Evolutionary conservation across 75 land plant species (phyloP).

Genomic region (Isoetes taiwanensis): DNA sequence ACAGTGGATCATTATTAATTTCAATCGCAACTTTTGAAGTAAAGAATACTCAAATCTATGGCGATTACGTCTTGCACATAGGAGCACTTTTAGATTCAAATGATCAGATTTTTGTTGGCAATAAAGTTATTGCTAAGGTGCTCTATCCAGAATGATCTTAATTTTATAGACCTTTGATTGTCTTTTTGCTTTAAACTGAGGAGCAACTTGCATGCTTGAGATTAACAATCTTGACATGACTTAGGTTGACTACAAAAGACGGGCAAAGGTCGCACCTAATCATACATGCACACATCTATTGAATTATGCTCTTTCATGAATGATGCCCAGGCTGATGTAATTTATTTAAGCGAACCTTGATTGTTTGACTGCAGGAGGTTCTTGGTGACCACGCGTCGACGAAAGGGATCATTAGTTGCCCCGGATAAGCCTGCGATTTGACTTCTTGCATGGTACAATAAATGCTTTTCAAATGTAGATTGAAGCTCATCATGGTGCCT

Average conservation of each 20-base stretch:
- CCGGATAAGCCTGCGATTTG: constrained; percentile 88
- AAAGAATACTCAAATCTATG: constrained; percentile 70
- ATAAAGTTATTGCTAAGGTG: constrained; percentile 64
- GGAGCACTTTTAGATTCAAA: constrained; percentile 37
- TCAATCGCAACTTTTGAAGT: constrained; percentile 57
- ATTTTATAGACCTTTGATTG: too few relatives aligned
- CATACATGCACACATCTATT: constrained; percentile 96
- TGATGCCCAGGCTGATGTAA: not conserved
- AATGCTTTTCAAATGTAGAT: too few relatives aligned
- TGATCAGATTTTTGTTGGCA: constrained; percentile 48
- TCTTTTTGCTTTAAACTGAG: not conserved
- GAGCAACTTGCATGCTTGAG: not conserved
- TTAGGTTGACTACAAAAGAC: constrained; percentile 82
- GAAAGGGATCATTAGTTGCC: constrained; percentile 92
- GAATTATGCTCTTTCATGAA: constrained; percentile 56
- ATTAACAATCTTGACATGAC: not conserved
- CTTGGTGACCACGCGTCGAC: constrained; percentile 92
- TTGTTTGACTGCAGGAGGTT: constrained; percentile 43
- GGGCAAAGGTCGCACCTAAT: constrained; percentile 75
- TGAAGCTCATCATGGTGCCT: too few relatives aligned
- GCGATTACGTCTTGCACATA: constrained; percentile 79
- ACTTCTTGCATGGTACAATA: constrained; percentile 86
- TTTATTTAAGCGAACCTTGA: not conserved
- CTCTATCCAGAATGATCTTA: too few relatives aligned
- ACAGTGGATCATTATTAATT: constrained; percentile 62